A percentile compares a stretch with the other conserved stretches of the same genome.
These are phyloP conservation scores for Hymenoscyphus fraxineus DNA, from an alignment of 2,329 filamentous ascomycete genomes.

Conservation along the genomic window DNA sequence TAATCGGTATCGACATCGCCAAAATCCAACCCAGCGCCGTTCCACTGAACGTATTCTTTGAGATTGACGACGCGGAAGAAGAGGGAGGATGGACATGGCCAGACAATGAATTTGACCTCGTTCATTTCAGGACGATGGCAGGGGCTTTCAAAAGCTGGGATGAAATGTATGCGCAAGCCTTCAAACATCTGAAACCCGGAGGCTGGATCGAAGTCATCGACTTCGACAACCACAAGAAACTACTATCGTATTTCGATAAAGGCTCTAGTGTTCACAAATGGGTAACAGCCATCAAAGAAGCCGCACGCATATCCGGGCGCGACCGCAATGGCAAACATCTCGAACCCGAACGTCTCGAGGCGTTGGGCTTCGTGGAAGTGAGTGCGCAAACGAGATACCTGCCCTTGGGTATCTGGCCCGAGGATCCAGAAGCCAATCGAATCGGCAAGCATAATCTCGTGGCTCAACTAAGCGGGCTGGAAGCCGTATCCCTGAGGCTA, in stretches of 20 bases:
- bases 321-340: constrained; percentile 24
- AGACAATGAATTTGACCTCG: constrained; percentile 53
- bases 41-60: constrained; percentile 60
- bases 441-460: constrained; percentile 30
- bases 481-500: constrained; percentile 27
- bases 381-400: constrained; percentile 26
- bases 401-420: constrained; percentile 36
- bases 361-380: constrained; percentile 44
- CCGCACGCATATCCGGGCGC: constrained; percentile 23
- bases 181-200: constrained; percentile 31
- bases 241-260: constrained; percentile 22
- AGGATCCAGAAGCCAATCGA: constrained; percentile 29
- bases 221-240: constrained; percentile 26
- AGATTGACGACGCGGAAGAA: constrained; percentile 55
- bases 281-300: constrained; percentile 18
- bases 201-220: constrained; percentile 35
- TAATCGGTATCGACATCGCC: constrained; percentile 58
- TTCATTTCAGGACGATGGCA: constrained; percentile 56
- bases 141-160: constrained; percentile 56
- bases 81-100: constrained; percentile 47
- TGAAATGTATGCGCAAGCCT: constrained; percentile 51
- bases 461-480: constrained; percentile 24
- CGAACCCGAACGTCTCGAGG: constrained; percentile 27
- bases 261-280: constrained; percentile 17
- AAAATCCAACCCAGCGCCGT: constrained; percentile 57